Base-by-base conservation (phyloP, 768 basidiomycete species). In the Lactarius akahatsu region DNA sequence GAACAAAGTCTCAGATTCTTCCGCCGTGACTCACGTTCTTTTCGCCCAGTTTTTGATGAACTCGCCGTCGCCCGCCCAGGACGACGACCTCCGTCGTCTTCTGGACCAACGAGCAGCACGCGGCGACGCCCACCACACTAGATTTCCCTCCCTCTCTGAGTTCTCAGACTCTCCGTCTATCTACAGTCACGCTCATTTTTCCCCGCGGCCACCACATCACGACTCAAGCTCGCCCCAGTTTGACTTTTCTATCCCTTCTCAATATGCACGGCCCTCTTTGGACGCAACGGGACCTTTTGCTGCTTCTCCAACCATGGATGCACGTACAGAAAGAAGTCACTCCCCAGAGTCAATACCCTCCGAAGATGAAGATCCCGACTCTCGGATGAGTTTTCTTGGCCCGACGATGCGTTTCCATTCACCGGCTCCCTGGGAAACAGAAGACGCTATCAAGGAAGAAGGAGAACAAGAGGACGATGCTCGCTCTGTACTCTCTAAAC, bases 341-440 rank as follows among this genome's bases (percentile, higher is more conserved):
- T 64, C 73, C 15, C 50, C 59, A 26, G 64, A 66, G 8, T 74
- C 73, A 28, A 30, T 65, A 1, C 77, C 78, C 57, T 79, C 78
- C 50, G 79, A 79, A 55, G 80, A 82, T 59, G 78, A 83, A 43
- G 80, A 80, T 10, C 71, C 78, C 43, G 76, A 80, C 2, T 75
- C 81, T 65, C 81, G 87, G 61, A 84, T 92, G 76, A 91, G 89
- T 71, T 77, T 87, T 57, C 84, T 89, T 40, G 92, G 92, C n/a
- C 91, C 91, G 36, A 91, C 86, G 76, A 90, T 92, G 83, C 86
- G 87, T 59, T 86, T 91, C 73, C 89, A 91, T 75, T 90, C 89
- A 68, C 87, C 83, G 30, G 88, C 91, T 20, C 91, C 91, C 47
- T 94, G 91, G 91, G 91, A 92, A 76, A 76, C 82, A 43, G 88